Percentiles rank a stretch among this genome's conserved stretches.
These are phyloP conservation scores for Pythium aquatile DNA, from an alignment of 352 stramenopile genomes.

Conservation along the genomic window DNA sequence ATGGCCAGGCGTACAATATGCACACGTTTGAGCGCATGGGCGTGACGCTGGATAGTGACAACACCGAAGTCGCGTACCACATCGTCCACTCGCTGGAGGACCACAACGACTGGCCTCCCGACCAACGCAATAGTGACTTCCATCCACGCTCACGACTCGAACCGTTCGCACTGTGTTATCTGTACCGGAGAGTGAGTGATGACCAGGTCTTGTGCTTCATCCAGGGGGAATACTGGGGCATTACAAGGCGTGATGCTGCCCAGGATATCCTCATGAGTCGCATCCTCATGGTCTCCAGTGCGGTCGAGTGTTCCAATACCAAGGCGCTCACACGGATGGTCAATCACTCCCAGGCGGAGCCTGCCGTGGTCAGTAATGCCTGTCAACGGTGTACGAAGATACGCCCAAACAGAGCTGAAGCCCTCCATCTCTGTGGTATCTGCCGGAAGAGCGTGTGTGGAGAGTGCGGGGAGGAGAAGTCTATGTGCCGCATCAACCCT, in stretches of 20 bases:
- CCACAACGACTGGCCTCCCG: slow-evolving; percentile 37
- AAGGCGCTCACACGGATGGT: slow-evolving; percentile 41
- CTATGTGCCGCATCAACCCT: slow-evolving; percentile 36
- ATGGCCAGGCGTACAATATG: slow-evolving; percentile 24
- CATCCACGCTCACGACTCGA: slow-evolving; percentile 13
- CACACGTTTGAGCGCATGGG: slow-evolving; percentile 67
- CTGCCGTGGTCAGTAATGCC: slow-evolving; percentile 26
- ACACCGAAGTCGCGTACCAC: slow-evolving; percentile 50
- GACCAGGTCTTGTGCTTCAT: slow-evolving; percentile 59
- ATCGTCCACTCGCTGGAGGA: slow-evolving; percentile 42
- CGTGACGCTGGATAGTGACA: slow-evolving; percentile 36
- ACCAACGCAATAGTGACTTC: not conserved
- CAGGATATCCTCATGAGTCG: slow-evolving; percentile 41
- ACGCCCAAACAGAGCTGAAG: slow-evolving; percentile 30
- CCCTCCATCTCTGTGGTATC: slow-evolving; percentile 37
- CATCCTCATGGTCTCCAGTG: slow-evolving; percentile 37
- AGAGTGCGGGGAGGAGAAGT: slow-evolving; percentile 33
- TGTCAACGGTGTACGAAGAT: slow-evolving; percentile 43
- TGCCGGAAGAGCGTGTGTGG: slow-evolving; percentile 45
- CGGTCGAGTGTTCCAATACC: slow-evolving; percentile 35
- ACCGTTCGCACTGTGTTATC: slow-evolving; percentile 42
- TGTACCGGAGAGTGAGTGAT: slow-evolving; percentile 50
- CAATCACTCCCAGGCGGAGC: slow-evolving; percentile 31
- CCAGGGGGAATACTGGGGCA: slow-evolving; percentile 43
- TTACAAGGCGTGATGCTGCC: slow-evolving; percentile 21